Conservation (phyloP, 345 rosid genomes). For the Pistacia integerrima region DNA sequence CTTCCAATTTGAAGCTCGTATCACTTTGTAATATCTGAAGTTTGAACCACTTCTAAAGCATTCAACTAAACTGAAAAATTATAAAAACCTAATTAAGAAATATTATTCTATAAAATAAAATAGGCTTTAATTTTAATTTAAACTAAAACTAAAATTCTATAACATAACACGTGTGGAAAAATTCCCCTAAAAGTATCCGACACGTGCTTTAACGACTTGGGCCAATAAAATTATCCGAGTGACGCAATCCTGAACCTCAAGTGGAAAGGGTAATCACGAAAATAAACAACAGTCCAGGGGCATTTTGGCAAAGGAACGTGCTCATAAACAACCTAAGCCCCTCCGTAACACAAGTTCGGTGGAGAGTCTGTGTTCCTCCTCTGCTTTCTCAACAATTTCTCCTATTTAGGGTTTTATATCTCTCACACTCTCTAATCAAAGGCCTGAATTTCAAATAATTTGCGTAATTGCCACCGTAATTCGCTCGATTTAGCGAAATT, state of each 20-base stretch:
- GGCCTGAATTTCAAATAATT: not conserved
- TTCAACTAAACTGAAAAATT: no score
- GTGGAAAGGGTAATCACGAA: not conserved
- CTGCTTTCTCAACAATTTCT: slow-evolving; percentile 1
- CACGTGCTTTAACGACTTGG: not conserved
- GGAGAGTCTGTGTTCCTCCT: slow-evolving; percentile 21
- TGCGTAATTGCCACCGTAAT: not conserved
- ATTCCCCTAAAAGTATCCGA: no score
- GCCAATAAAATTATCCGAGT: not conserved
- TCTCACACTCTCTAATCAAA: not conserved
- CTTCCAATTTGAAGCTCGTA: no score
- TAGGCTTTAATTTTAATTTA: no score
- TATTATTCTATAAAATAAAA: no score
- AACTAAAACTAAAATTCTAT: no score
- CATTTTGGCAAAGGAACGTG: slow-evolving; percentile 8
- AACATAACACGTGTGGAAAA: no score
- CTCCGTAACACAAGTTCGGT: slow-evolving; percentile 29
- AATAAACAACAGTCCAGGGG: not conserved
- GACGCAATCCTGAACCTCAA: not conserved
- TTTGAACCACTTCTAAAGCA: no score
- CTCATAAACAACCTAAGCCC: slow-evolving; percentile 3
- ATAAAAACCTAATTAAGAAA: no score
- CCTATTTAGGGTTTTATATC: slow-evolving; percentile 21
- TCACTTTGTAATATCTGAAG: no score
- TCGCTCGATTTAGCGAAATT: not conserved